Evolutionary conservation across 805 yeast genomes (phyloP).

Genomic region (Candida tallmaniae): DNA sequence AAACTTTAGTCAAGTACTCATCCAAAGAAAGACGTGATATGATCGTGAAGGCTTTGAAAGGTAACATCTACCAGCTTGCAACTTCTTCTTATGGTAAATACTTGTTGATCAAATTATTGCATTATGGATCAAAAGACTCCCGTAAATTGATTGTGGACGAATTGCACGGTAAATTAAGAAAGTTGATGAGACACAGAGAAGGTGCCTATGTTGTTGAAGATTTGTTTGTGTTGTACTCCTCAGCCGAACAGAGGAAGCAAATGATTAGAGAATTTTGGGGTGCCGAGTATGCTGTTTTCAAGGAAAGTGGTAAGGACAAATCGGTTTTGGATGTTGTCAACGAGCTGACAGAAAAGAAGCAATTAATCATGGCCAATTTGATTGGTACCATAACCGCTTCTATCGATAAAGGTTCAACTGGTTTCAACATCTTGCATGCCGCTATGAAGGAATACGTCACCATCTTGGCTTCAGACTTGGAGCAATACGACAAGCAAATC

Average conservation of each 20-base stretch:
- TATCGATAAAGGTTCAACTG: conserved; percentile 92
- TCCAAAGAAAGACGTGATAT: conserved; percentile 71
- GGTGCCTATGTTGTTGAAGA: conserved; percentile 98
- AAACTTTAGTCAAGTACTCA: conserved; percentile 84
- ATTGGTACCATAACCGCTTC: conserved; percentile 82
- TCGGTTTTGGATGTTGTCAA: conserved; percentile 60
- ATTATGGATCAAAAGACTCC: conserved; percentile 83
- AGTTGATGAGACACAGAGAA: conserved; percentile 93
- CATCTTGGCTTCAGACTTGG: conserved; percentile 55
- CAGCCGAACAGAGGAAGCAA: conserved; percentile 78
- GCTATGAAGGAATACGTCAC: conserved; percentile 87
- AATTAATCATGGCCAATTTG: conserved; percentile 68
- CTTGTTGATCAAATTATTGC: conserved; percentile 78
- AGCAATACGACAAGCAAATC: conserved; percentile 49
- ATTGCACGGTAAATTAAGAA: conserved; percentile 85
- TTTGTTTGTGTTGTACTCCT: conserved; percentile 77
- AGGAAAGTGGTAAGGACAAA: conserved; percentile 63
- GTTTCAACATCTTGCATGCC: conserved; percentile 92
- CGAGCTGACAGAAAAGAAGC: conserved; percentile 74
- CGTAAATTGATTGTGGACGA: conserved; percentile 74
- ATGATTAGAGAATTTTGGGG: conserved; percentile 98
- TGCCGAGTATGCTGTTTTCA: conserved; percentile 86
- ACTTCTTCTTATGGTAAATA: conserved; percentile 94
- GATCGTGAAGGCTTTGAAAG: conserved; percentile 65
- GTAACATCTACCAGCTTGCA: conserved; percentile 75